Evolutionary conservation across 2,329 filamentous ascomycete species (phyloP), one percentile per base, ranked within the genome.

Genomic region (Cordyceps farinosa): DNA sequence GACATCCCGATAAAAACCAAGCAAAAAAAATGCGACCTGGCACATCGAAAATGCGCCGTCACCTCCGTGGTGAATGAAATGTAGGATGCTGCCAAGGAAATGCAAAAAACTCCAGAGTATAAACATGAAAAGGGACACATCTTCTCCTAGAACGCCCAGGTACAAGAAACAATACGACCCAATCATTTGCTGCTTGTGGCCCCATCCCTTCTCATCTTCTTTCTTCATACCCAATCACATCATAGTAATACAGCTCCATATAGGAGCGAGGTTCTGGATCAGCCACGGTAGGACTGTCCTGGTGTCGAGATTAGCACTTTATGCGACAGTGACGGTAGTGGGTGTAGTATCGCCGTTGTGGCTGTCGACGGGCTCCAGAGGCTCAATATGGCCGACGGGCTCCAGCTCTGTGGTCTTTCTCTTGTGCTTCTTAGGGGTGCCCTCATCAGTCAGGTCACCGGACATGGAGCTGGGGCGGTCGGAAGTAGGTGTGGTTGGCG

Each of bases 401-500:
- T 54, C 40, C 13, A 60, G 44, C 61, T 40, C 55, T 54, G 9
- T 65, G 3, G 22, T 67, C 57, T 17, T 66, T 68, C 38, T 72
- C 70, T 57, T 68, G 50, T 32, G 74, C 74, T 51, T 71, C 74
- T 51, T 71, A 67, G 73, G 72, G 1, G 73, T 75, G 10, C 73
- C 72, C n/a, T 75, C 74, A 38, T 71, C 70, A 30, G 66, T 67
- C 27, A 68, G 65, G 22, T 75, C 73, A 42, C 74, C 74, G 17
- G 69, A 65, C 11, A 73, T 67, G 3, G 75, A 76, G 44, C 68
- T 72, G 10, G 71, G 71, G 36, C 73, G 72, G 45, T 77, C 76
- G 29, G 75, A 77, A 2, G 74, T 77, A 2, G 76, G 75, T 1
- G 76, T 78, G 36, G 75, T 76, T 17, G 76, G 66, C 9, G 73